phyloP scores from a whole-genome alignment of 306 rosid species.

The Datisca glomerata region DNA sequence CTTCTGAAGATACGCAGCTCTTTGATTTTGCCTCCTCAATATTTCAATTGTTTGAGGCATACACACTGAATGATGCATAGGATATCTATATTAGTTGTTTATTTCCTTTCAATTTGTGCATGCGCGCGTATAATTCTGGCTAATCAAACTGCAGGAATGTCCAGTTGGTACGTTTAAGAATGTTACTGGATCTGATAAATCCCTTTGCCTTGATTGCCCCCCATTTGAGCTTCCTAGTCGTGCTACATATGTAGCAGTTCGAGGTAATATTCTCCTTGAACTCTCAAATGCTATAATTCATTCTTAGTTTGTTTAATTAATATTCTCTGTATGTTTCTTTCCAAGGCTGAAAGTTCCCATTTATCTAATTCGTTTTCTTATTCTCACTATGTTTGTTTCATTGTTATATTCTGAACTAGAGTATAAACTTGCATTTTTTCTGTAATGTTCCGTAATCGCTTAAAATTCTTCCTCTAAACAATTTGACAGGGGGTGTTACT shows the following conservation, averaged over 20 bases:
- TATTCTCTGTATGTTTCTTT: no score
- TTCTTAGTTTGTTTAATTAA: no score
- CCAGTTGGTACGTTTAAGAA: constrained; percentile 89
- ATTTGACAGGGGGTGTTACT: constrained; percentile 36
- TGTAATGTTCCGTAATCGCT: no score
- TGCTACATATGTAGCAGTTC: constrained; percentile 45
- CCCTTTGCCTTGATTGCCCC: constrained; percentile 61
- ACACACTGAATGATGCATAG: background rate
- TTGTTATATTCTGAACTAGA: no score
- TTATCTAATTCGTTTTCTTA: no score
- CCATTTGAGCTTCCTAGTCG: constrained; percentile 64
- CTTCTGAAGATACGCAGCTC: background rate
- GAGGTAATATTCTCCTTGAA: constrained; percentile 40
- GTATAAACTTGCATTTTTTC: no score
- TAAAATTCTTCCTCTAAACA: no score
- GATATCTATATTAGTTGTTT: background rate
- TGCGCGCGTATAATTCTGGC: no score
- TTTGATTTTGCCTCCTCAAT: background rate
- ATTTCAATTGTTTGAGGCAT: background rate
- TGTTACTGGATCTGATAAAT: constrained; percentile 64
- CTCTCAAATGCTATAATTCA: no score
- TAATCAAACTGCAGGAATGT: constrained; percentile 62
- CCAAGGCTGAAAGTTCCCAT: no score
- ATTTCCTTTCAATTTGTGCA: background rate
- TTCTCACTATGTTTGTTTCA: no score